Base-by-base conservation (phyloP, 2,329 filamentous ascomycete species). In the Pseudogymnoascus pannorum region DNA sequence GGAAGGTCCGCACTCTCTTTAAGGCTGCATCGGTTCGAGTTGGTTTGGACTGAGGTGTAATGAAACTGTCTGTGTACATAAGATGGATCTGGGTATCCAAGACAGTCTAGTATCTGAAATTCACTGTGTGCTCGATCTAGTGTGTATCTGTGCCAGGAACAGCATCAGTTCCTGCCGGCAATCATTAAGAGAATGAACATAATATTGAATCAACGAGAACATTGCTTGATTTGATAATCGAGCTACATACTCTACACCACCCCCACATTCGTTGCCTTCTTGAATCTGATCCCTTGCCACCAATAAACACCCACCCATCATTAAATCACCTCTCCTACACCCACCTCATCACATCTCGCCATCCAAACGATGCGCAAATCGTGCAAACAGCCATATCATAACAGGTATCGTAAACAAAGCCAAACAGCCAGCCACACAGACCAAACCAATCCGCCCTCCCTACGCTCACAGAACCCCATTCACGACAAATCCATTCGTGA, bases 361-460 rank as follows among this genome's bases (percentile, higher is more conserved):
- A 24, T 31, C 26, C 44, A 14, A 54, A 54, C 44, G 44, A 54
- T 9, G n/a, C 24, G 2, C 16, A 31, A 24, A 11, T 31, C 48
- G 5, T 54, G 26, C 48, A 31, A 18, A 54, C 48, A 31, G 48
- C 26, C 48, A 54, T 54, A 54, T 54, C 48, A 54, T 54, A 54
- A 54, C 48, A 54, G 26, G 48, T 54, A 54, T 54, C 48, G 48
- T 54, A 54, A 54, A 54, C 48, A 54, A 54, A 54, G 48, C 26
- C 48, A 54, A 54, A 54, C 26, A 54, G 48, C 26, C 26, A 54
- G 48, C 48, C 48, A 54, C 48, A 54, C 16, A 54, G 12, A 54
- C 48, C 48, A 54, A 31, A 11, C 24, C 48, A 29, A 54, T 26
- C 42, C 42, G 22, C 42, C 42, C 42, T 8, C 24, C 14, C 44